Conservation (phyloP, 768 basidiomycete genomes). For the Tulasnella sp. region DNA sequence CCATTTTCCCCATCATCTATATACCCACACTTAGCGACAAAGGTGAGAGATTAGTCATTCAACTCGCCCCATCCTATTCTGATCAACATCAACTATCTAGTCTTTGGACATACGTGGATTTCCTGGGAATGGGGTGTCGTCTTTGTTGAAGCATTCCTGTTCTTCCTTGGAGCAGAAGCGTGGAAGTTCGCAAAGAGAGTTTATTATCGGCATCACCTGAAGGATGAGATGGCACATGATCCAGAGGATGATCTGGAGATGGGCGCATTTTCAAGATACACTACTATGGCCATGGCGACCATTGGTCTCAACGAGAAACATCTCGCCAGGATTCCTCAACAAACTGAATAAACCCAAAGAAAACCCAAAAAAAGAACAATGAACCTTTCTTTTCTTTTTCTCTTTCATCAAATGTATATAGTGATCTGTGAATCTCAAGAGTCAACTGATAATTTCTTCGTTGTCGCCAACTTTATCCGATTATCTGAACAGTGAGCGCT, state of each 20-base stretch:
- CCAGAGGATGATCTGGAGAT: constrained; percentile 12
- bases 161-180: constrained; percentile 17
- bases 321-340: too few species aligned
- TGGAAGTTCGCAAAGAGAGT: constrained; percentile 15
- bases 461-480: too few species aligned
- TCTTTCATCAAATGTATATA: too few species aligned
- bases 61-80: neutral
- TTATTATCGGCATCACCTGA: constrained; percentile 7
- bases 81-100: constrained; percentile 2
- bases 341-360: too few species aligned
- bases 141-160: constrained; percentile 21
- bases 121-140: constrained; percentile 31
- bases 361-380: too few species aligned
- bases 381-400: too few species aligned
- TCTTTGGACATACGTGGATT: constrained; percentile 26
- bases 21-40: constrained; percentile 26
- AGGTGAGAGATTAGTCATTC: neutral
- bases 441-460: too few species aligned
- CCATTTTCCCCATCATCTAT: constrained; percentile 29
- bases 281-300: constrained; percentile 4
- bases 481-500: too few species aligned
- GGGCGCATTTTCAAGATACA: constrained; percentile 10
- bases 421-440: too few species aligned
- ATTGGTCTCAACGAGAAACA: neutral
- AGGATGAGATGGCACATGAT: constrained; percentile 2